These are phyloP conservation scores for Nothopassalora personata DNA, from an alignment of 2,329 filamentous ascomycete species.

Conservation along the genomic window DNA sequence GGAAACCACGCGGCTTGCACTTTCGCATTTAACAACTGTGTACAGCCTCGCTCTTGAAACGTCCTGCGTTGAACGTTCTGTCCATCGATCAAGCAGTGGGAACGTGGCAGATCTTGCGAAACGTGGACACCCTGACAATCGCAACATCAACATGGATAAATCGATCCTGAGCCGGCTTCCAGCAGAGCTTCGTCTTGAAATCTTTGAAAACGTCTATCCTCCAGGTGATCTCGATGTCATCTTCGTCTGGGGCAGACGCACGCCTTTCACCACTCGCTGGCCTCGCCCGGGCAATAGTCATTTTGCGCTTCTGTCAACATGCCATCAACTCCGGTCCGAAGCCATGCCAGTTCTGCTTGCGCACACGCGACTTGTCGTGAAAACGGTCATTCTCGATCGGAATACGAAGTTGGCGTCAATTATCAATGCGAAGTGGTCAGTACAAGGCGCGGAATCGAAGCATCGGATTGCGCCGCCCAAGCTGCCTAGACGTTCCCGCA, in stretches of 20 bases:
- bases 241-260: neutral
- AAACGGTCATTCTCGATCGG: neutral
- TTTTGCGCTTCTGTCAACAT: neutral
- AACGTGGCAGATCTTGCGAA: neutral
- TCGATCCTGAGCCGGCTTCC: neutral
- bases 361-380: neutral
- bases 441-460: neutral
- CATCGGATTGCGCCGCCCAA: neutral
- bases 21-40: neutral
- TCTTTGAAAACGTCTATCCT: neutral
- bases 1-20: neutral
- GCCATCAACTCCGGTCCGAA: neutral
- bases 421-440: neutral
- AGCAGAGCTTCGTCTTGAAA: neutral
- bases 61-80: neutral
- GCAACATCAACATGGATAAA: neutral
- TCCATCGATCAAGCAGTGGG: neutral
- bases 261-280: neutral
- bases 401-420: neutral
- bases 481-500: neutral
- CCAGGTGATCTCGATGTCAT: neutral
- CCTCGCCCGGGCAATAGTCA: neutral
- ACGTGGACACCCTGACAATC: neutral
- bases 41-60: neutral
- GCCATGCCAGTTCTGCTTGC: neutral